Percentiles rank a stretch among this genome's conserved stretches.
These are phyloP conservation scores for Fusarium sp. DNA, from an alignment of 2,329 filamentous ascomycete species.

Conservation along the genomic window DNA sequence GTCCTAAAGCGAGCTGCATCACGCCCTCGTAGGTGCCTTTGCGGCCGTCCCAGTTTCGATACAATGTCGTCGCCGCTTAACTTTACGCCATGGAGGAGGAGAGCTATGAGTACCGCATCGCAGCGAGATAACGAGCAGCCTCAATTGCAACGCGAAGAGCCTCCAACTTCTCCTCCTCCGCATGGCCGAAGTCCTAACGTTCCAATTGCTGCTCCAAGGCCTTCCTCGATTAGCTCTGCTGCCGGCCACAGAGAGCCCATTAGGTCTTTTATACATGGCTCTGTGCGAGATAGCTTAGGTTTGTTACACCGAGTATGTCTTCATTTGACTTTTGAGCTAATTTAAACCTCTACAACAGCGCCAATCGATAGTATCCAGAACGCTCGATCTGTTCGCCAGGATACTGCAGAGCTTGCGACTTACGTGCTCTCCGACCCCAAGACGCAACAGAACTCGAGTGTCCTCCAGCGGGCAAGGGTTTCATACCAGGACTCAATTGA, in stretches of 20 bases:
- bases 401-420: slow-evolving; percentile 87
- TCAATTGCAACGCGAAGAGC: slow-evolving; percentile 46
- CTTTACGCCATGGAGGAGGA: slow-evolving; percentile 64
- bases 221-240: slow-evolving; percentile 55
- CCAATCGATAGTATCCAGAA: slow-evolving; percentile 78
- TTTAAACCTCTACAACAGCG: slow-evolving; percentile 50
- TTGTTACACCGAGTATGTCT: slow-evolving; percentile 41
- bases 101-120: slow-evolving; percentile 55
- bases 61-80: slow-evolving; percentile 62
- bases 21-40: slow-evolving; percentile 35
- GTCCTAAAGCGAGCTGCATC: slow-evolving; percentile 32
- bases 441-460: slow-evolving; percentile 58
- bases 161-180: slow-evolving; percentile 41
- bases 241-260: slow-evolving; percentile 72
- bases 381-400: slow-evolving; percentile 83
- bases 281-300: slow-evolving; percentile 71
- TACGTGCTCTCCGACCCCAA: slow-evolving; percentile 79
- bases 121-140: slow-evolving; percentile 46
- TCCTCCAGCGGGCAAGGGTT: slow-evolving; percentile 57
- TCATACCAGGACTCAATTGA: slow-evolving; percentile 49
- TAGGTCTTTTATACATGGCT: slow-evolving; percentile 77
- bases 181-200: slow-evolving; percentile 29
- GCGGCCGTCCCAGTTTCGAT: slow-evolving; percentile 23
- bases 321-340: slow-evolving; percentile 3
- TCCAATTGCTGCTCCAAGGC: slow-evolving; percentile 50